Evolutionary conservation across 2,329 filamentous ascomycete genomes (phyloP), one percentile per base, ranked within the genome.

Genomic region (Calonectria pauciramosa): DNA sequence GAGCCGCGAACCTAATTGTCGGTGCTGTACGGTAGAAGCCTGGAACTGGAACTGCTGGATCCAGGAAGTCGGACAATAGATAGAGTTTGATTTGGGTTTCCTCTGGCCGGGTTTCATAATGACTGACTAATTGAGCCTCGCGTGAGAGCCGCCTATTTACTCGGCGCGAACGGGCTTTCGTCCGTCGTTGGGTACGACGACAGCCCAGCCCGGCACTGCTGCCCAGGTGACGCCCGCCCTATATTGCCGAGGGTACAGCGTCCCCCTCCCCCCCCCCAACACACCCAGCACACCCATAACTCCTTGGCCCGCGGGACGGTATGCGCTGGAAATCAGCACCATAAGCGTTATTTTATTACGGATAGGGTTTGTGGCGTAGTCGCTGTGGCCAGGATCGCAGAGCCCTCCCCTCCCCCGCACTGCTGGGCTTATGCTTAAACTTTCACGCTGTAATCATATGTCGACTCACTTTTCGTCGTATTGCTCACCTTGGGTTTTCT

Each of bases 401-500:
- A 30, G 26, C 16, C 34, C 13, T 18, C 28, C 30, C 32, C 32
- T 38, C 56, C 34, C 56, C n/a, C 56, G 36, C 34, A 63, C 34
- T 63, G 56, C 11, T 18, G 23, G 36, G 34, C 56, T 63, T 63
- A 63, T 63, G 34, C 34, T 63, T 38, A 63, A 63, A 63, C 56
- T 41, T 63, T 63, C 34, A 26, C 36, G 13, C 36, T 41, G 56
- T 41, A 41, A 38, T 63, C 34, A 41, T 14, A 20, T 38, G 36
- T 63, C 56, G 56, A 63, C 56, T 63, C 56, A 63, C 56, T 63
- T 63, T 63, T 38, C 14, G 26, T 41, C 56, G 34, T 63, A 26
- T 38, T 63, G 34, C 36, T 63, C n/a, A 63, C 34, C 56, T 41
- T 11, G 23, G 14, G 36, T 16, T 18, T 18, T 38, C 56, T 63